A percentile compares a stretch with the other conserved stretches of the same genome.
Evolutionary conservation across 257 asterid species (phyloP).

Genomic region (Haberlea rhodopensis): DNA sequence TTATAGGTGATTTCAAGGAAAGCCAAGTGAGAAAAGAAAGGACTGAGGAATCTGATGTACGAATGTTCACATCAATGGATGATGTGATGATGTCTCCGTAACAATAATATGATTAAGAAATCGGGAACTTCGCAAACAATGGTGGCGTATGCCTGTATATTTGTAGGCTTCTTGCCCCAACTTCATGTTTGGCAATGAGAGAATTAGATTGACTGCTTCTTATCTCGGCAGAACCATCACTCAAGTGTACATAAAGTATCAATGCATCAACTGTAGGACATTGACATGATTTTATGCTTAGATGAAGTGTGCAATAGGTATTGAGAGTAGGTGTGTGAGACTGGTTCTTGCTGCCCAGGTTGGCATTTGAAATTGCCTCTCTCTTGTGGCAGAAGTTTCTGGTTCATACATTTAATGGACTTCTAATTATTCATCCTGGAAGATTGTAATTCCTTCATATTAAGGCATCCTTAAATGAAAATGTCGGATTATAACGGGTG

Average conservation of each 20-base stretch:
- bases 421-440: constrained; percentile 15
- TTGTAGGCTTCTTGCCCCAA: constrained; percentile 67
- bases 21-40: constrained; percentile 35
- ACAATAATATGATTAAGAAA: constrained; percentile 24
- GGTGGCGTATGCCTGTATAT: constrained; percentile 67
- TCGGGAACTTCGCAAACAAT: constrained; percentile 26
- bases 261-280: constrained; percentile 31
- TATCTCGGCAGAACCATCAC: constrained; percentile 33
- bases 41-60: constrained; percentile 49
- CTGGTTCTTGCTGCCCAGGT: constrained; percentile 78
- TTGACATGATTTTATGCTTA: constrained; percentile 14
- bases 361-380: constrained; percentile 57
- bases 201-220: constrained; percentile 26
- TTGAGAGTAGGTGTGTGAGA: constrained; percentile 35
- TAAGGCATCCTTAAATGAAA: background rate
- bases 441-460: background rate
- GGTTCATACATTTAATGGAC: constrained; percentile 26
- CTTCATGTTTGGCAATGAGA: constrained; percentile 22
- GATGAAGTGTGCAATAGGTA: constrained; percentile 35
- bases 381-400: constrained; percentile 78
- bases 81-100: constrained; percentile 67
- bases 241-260: constrained; percentile 43
- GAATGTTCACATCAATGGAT: constrained; percentile 50
- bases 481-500: background rate
- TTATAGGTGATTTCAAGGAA: constrained; percentile 43